These are phyloP conservation scores for Tetracladium marchalianum DNA, from an alignment of 495 filamentous ascomycete genomes.

Conservation along the genomic window DNA sequence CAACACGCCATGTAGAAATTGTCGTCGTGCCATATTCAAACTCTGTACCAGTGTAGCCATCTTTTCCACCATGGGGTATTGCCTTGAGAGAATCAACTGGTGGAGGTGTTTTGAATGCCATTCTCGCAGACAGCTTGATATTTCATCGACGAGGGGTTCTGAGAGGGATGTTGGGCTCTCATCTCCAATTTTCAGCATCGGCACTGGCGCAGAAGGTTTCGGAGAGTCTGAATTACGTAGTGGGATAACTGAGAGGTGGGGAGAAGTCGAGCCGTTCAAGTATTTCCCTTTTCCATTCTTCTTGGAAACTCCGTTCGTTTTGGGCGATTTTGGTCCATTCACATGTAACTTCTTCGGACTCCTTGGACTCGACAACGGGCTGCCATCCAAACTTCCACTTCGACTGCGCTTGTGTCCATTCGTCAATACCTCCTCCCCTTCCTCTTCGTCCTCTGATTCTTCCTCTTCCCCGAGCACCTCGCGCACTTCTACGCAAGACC, in stretches of 20 bases:
- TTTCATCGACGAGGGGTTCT: conserved; percentile 94
- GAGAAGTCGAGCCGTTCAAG: conserved; percentile 18
- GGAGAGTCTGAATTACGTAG: conserved; percentile 49
- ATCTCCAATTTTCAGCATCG: conserved; percentile 94
- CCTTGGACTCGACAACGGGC: conserved; percentile 6
- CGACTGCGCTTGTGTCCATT: no score
- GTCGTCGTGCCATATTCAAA: conserved; percentile 73
- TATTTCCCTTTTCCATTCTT: conserved; percentile 13
- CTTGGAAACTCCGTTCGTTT: conserved; percentile 4
- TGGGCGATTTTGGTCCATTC: neutral
- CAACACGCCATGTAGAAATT: conserved; percentile 87
- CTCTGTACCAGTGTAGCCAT: conserved; percentile 69
- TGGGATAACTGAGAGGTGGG: conserved; percentile 23
- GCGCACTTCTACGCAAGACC: conserved; percentile 75
- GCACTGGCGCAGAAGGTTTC: conserved; percentile 84
- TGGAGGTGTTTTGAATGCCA: conserved; percentile 98
- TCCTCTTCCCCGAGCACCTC: conserved; percentile 60
- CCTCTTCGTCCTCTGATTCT: conserved; percentile 31
- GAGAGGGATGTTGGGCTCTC: conserved; percentile 81
- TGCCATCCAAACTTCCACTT: neutral
- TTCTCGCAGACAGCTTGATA: conserved; percentile 89
- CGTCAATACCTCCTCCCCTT: conserved; percentile 17
- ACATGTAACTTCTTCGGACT: neutral
- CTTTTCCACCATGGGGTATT: conserved; percentile 72
- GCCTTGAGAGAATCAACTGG: conserved; percentile 73